phyloP scores from a whole-genome alignment of 2,329 filamentous ascomycete genomes.

The Fragosphaeria purpurea region DNA sequence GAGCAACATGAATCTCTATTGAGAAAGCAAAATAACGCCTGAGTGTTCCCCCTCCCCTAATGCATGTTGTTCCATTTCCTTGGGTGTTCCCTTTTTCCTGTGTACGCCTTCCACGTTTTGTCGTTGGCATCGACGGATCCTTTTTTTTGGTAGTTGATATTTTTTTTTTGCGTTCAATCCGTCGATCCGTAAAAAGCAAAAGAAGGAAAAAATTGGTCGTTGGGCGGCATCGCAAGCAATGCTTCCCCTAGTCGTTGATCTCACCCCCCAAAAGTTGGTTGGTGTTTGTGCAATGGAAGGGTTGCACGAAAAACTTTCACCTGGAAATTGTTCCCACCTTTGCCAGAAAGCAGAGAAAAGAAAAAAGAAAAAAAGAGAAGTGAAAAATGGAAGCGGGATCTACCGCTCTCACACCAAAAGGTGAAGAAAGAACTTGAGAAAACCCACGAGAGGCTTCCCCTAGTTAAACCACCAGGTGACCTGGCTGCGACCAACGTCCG shows the following conservation, averaged over 20 bases:
- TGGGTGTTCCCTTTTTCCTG: too few relatives aligned
- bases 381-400: neutral
- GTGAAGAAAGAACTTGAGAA: neutral
- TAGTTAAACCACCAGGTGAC: conserved; percentile 24
- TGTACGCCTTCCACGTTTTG: too few relatives aligned
- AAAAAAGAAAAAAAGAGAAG: neutral
- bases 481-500: conserved; percentile 21
- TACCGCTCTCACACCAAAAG: neutral
- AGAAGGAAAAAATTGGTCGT: neutral
- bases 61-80: too few relatives aligned
- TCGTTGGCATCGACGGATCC: too few relatives aligned
- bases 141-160: neutral
- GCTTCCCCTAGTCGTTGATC: neutral
- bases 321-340: neutral
- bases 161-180: neutral
- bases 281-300: neutral
- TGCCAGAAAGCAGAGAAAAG: neutral
- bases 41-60: too few relatives aligned
- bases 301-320: neutral
- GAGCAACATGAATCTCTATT: too few relatives aligned
- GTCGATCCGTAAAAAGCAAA: neutral
- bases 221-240: too few relatives aligned
- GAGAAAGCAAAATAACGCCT: too few relatives aligned
- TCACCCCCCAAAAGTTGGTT: neutral
- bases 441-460: neutral